Base-by-base conservation (phyloP, 345 rosid genomes). In the Eutrema yunnanense region DNA sequence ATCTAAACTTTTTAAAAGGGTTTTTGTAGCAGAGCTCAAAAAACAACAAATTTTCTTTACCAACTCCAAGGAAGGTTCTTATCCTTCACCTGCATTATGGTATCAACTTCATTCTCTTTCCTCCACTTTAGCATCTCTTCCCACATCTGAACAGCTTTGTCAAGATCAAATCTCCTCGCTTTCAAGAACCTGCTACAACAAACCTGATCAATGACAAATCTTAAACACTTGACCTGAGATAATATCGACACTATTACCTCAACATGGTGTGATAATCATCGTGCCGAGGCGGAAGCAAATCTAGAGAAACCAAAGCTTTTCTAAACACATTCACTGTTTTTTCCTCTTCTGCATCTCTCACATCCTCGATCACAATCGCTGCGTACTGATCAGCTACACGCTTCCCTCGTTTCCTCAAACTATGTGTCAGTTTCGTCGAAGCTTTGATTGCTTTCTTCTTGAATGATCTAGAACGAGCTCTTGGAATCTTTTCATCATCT, bases 121-220 rank as follows among this genome's bases (percentile, higher is more conserved):
- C 98, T 90, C 98, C 96, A 94, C 56, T 86, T 86, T 46, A 91
- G 83, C 98, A 94, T 94, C 27, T 86, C 92, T 75, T 85, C 87
- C 98, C 98, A 94, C 98, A 94, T 94, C 63, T 84, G 84, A 44
- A 85, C 44, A 26, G 98, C 79, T 88, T 87, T 91, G 59, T 90
- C 96, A 30, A 75, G 48, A 80, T 89, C 96, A 77, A 94, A 91
- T 50, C 83, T 88, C 81, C 97, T 88, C 49, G 98, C 96, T 76
- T 89, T 91, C 54, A 94, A 72, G 80, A 94, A 94, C 78, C 98
- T 94, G 81, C 76, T 65, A 59, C 37, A 62, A 19, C 46, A 41
- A 57, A 36, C 8, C 22, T 49, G 9, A 56, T 50, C 54, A 54
- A n/a, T 11, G 3, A 58, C 44, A n/a, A 19, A 1, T 19, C 22